Evolutionary conservation across 2,329 filamentous ascomycete species (phyloP), one percentile per base, ranked within the genome.

Genomic region (Cucurbitaria berberidis): DNA sequence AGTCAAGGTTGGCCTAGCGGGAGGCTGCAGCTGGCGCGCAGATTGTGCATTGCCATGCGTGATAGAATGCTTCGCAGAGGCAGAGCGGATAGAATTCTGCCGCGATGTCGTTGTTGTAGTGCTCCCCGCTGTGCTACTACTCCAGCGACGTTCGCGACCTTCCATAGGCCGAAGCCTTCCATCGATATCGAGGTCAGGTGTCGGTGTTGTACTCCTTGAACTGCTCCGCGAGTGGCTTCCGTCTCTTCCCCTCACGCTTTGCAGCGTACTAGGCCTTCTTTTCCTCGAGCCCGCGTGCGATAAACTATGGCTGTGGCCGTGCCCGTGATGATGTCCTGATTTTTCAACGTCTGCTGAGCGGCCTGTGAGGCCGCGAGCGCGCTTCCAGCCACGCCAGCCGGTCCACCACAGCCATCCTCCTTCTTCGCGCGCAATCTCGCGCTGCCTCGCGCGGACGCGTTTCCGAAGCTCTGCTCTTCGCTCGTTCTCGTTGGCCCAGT

Each of bases 401-500:
- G 91, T 85, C 89, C 93, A 96, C 91, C 91, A 96, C 30, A 96
- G 79, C 87, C 88, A 90, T 19, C 88, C 85, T 46, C 88, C 86
- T 56, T 87, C 81, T 65, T 87, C 80, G 67, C 85, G 86, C 11
- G 88, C 87, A 34, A 90, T 77, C 55, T 88, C 86, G 16, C 83
- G 82, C 64, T 93, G 87, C 27, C 85, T 83, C 45, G 86, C 83
- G 57, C 86, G 84, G 44, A 96, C 79, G 69, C 89, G 89, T 38
- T 82, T 78, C 19, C 91, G 84, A 21, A 97, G 79, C 51, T 89
- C 78, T 2, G 88, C 84, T 11, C 95, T 86, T 2, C 93, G 87
- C 74, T 96, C 91, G 70, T 99, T 99, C 74, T 99, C 95, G 56
- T 88, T 88, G 66, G 97, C 93, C 95, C 95, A 99, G 76, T 97